phyloP scores from a whole-genome alignment of 1,284 basidiomycete genomes.

The Tilletia walkeri region DNA sequence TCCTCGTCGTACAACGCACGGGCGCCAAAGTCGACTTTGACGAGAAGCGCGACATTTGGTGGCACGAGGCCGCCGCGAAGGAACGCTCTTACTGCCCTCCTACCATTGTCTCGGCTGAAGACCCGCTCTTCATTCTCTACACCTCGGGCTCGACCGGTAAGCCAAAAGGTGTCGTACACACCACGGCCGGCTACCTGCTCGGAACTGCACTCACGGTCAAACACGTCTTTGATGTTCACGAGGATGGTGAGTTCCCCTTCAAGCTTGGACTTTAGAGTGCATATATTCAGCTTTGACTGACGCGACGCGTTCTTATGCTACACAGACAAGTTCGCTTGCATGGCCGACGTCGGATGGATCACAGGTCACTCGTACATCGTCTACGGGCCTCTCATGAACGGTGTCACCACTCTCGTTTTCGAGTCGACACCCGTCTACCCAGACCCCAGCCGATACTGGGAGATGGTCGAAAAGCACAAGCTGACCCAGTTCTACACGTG shows the following conservation, averaged over 20 bases:
- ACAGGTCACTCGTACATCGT: constrained; percentile 97
- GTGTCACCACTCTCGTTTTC: constrained; percentile 88
- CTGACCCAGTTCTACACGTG: constrained; percentile 65
- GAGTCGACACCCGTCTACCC: constrained; percentile 97
- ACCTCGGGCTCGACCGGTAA: constrained; percentile 90
- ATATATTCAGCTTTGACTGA: background rate
- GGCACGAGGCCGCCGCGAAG: constrained; percentile 83
- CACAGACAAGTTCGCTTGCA: constrained; percentile 74
- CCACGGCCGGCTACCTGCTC: constrained; percentile 88
- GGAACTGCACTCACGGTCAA: constrained; percentile 88
- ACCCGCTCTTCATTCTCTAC: constrained; percentile 96
- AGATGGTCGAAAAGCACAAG: constrained; percentile 87
- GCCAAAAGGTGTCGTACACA: constrained; percentile 95
- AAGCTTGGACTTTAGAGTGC: background rate
- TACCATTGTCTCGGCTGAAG: constrained; percentile 82
- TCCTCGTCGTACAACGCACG: constrained; percentile 84
- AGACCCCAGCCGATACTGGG: constrained; percentile 93
- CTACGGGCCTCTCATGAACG: constrained; percentile 89
- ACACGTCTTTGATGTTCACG: constrained; percentile 91
- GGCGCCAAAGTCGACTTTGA: constrained; percentile 78
- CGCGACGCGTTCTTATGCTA: constrained; percentile 28
- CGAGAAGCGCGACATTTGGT: constrained; percentile 87
- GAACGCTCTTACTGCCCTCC: constrained; percentile 87
- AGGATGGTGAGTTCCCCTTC: constrained; percentile 57
- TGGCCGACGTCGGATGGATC: constrained; percentile 99